Evolutionary conservation across 176 grass and related monocot species (phyloP), one percentile per base, ranked within the genome.

Genomic region (Ensete ventricosum): DNA sequence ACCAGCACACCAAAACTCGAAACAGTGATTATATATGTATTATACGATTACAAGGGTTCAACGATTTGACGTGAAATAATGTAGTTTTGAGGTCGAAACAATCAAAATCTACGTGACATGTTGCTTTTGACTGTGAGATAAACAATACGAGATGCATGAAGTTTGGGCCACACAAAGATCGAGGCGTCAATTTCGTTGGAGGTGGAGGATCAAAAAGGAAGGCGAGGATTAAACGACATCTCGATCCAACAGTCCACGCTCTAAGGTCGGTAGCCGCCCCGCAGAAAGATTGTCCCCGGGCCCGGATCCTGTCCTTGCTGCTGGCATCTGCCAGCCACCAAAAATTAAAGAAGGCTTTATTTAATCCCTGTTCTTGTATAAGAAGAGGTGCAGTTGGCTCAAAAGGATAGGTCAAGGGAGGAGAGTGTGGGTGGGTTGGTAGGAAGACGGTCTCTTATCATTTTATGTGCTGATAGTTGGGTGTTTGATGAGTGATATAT

Each of bases 191-290:
- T 90, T 84, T 84, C 84, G 20, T 27, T 17, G 9, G 59, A 60
- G 10, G 43, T 65, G 51, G 63, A 2, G 9, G 26, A 43, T 26
- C 17, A 9, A 79, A 67, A 79, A 73, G 81, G 82, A 82, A 77
- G 7, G 29, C 9, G 75, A 78, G 81, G 54, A 50, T 54, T 20
- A 29, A 74, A 62, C 62, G 0, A 43, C 63, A 81, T 81, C 53
- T 52, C 22, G 9, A 90, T 87, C 88, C 20, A 53, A 66, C 81
- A 84, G 77, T 71, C 50, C 8, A 9, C 66, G n/a, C 48, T 1
- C 12, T 34, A 87, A 67, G 66, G 84, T 81, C 88, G 88, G 88
- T 82, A 82, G 88, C 88, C 84, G 84, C 81, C 88, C 88, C 79
- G 81, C 14, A 71, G 12, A 76, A 79, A 79, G 84, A 50, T 81